A percentile compares a stretch with the other conserved stretches of the same genome.
These are phyloP conservation scores for Pseudocercospora pini-densiflorae DNA, from an alignment of 2,329 filamentous ascomycete species.

Conservation along the genomic window DNA sequence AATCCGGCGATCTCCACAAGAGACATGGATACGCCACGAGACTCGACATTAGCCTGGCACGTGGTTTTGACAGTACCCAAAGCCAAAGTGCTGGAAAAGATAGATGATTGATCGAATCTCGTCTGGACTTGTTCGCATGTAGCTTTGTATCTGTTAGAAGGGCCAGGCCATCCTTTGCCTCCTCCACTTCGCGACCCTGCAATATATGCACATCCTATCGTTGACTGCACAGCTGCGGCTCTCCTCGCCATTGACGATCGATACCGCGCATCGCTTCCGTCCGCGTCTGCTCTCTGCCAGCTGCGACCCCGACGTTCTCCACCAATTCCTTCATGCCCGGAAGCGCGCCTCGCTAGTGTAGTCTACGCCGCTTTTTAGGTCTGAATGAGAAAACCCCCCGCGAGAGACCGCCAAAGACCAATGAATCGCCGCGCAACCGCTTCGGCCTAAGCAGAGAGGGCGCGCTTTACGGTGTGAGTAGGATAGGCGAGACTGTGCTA, in stretches of 20 bases:
- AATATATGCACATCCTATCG: constrained; percentile 3
- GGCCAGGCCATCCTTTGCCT: background rate
- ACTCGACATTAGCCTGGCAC: constrained; percentile 5
- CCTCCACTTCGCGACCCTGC: constrained; percentile 5
- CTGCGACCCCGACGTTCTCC: background rate
- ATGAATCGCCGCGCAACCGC: background rate
- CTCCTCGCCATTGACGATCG: constrained; percentile 1
- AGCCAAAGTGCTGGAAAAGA: background rate
- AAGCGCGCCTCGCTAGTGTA: background rate
- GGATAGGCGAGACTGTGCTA: background rate
- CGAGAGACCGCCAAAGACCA: background rate
- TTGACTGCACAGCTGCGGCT: background rate
- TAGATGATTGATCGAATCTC: background rate
- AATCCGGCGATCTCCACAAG: background rate
- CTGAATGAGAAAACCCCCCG: background rate
- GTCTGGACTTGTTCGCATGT: background rate
- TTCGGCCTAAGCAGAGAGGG: constrained; percentile 1
- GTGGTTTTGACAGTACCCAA: constrained; percentile 1
- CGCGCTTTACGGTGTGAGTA: background rate
- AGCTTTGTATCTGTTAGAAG: background rate
- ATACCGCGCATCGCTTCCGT: background rate
- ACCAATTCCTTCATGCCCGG: constrained; percentile 1
- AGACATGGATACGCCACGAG: background rate
- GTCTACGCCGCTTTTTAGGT: background rate
- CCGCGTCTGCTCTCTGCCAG: background rate